A percentile compares a stretch with the other conserved stretches of the same genome.
These are phyloP conservation scores for Petunia secreta DNA, from an alignment of 257 asterid species.

Conservation along the genomic window DNA sequence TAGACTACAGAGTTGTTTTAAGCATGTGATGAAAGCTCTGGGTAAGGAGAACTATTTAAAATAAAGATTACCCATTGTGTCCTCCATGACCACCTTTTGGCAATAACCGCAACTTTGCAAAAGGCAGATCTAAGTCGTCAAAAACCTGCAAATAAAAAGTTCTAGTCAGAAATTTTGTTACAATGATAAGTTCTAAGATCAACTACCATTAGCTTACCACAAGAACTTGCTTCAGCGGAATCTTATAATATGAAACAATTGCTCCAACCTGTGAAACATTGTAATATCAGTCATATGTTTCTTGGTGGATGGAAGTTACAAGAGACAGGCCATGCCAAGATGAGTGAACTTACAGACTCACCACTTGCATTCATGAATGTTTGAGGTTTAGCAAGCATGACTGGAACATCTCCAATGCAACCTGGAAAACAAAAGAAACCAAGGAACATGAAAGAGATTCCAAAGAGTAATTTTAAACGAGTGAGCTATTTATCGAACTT, in stretches of 20 bases:
- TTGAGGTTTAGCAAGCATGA: conserved; percentile 94
- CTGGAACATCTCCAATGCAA: conserved; percentile 80
- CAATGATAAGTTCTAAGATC: background rate
- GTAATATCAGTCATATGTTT: conserved; percentile 31
- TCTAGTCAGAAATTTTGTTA: background rate
- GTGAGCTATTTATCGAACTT: background rate
- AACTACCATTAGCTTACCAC: conserved; percentile 63
- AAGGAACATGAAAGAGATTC: conserved; percentile 7
- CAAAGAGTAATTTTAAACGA: background rate
- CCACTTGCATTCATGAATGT: conserved; percentile 99
- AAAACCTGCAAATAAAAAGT: conserved; percentile 56
- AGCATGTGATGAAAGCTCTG: background rate
- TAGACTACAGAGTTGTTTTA: background rate
- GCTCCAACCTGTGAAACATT: conserved; percentile 74
- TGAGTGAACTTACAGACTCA: conserved; percentile 95
- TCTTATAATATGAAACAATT: conserved; percentile 85
- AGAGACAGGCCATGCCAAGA: conserved; percentile 33
- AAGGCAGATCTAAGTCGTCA: conserved; percentile 95
- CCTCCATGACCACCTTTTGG: conserved; percentile 99
- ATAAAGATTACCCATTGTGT: conserved; percentile 76
- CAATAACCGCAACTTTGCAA: conserved; percentile 76
- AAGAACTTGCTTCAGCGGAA: conserved; percentile 86
- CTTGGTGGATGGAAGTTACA: conserved; percentile 9
- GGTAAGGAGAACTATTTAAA: conserved; percentile 25
- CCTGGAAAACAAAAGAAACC: conserved; percentile 47